Conservation (phyloP, 2,329 filamentous ascomycete genomes). For the Huntiella decipiens region DNA sequence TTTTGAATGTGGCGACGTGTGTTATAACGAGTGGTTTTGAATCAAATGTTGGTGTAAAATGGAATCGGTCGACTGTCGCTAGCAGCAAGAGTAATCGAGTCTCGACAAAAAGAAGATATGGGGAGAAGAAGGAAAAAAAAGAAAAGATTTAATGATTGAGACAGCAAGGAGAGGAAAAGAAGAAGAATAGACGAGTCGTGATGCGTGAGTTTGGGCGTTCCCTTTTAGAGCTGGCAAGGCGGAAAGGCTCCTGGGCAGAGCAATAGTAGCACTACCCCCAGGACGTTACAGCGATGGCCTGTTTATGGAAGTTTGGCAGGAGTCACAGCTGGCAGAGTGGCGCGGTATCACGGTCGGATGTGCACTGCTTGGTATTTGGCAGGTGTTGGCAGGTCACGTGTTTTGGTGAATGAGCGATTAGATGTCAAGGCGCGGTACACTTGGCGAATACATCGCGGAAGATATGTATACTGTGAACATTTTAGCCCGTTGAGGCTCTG, state of each 20-base stretch:
- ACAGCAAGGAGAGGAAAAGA: not conserved
- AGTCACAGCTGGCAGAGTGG: not conserved
- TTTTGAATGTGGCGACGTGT: slow-evolving; percentile 22
- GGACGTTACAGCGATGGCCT: not conserved
- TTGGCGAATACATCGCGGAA: too few species aligned
- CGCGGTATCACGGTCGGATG: not conserved
- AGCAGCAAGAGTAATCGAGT: too few species aligned
- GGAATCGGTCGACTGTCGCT: too few species aligned
- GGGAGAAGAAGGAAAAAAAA: not conserved
- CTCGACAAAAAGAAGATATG: not conserved
- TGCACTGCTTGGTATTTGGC: too few species aligned
- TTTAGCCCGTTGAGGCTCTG: not conserved
- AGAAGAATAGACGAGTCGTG: not conserved
- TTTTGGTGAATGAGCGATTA: too few species aligned
- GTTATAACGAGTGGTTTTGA: slow-evolving; percentile 5
- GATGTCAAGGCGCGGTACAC: too few species aligned
- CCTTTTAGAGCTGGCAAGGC: not conserved
- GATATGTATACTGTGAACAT: too few species aligned
- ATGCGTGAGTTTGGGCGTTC: not conserved
- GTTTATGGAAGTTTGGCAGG: not conserved
- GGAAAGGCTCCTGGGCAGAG: not conserved
- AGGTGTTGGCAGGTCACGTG: too few species aligned
- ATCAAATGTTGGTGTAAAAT: not conserved
- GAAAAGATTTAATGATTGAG: not conserved
- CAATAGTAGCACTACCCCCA: not conserved